Percentiles rank a stretch among this genome's conserved stretches.
Conservation (phyloP, 192 early-diverging fungal species). For the Entomortierella beljakovae region DNA sequence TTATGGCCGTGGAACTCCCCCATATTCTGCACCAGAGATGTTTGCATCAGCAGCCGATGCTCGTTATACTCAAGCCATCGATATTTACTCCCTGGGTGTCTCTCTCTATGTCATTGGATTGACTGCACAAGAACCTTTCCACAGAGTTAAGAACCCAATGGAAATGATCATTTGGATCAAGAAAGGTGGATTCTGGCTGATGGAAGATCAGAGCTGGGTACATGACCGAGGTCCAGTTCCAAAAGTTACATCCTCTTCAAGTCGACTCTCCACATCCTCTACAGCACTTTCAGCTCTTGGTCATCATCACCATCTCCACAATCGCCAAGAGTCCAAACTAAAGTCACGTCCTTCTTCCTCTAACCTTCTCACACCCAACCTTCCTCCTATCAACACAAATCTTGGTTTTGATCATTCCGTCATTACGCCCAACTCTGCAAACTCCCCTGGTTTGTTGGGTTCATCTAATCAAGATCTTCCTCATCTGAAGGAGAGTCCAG, state of each 20-base stretch:
- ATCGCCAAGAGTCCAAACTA: slow-evolving; percentile 3
- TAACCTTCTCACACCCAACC: background rate
- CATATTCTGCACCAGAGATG: slow-evolving; percentile 69
- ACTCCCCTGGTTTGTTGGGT: background rate
- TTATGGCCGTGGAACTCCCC: slow-evolving; percentile 56
- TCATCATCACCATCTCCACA: background rate
- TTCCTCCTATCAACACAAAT: slow-evolving; percentile 43
- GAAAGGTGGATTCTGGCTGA: slow-evolving; percentile 73
- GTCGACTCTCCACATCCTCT: slow-evolving; percentile 15
- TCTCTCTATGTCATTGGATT: slow-evolving; percentile 68
- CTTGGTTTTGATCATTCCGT: slow-evolving; percentile 6
- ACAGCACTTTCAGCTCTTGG: slow-evolving; percentile 10
- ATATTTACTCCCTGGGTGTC: slow-evolving; percentile 69
- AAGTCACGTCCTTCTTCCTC: slow-evolving; percentile 5
- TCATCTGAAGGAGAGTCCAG: background rate
- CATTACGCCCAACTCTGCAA: background rate
- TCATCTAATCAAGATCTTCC: background rate
- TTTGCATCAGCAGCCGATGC: slow-evolving; percentile 42
- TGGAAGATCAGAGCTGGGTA: slow-evolving; percentile 58
- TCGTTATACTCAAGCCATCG: slow-evolving; percentile 33
- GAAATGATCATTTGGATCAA: slow-evolving; percentile 71
- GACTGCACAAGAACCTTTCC: slow-evolving; percentile 67
- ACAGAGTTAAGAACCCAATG: slow-evolving; percentile 64
- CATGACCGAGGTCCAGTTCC: slow-evolving; percentile 50
- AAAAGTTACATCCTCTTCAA: slow-evolving; percentile 14